Base-by-base conservation (phyloP, 768 basidiomycete species). In the Mycena amicta region DNA sequence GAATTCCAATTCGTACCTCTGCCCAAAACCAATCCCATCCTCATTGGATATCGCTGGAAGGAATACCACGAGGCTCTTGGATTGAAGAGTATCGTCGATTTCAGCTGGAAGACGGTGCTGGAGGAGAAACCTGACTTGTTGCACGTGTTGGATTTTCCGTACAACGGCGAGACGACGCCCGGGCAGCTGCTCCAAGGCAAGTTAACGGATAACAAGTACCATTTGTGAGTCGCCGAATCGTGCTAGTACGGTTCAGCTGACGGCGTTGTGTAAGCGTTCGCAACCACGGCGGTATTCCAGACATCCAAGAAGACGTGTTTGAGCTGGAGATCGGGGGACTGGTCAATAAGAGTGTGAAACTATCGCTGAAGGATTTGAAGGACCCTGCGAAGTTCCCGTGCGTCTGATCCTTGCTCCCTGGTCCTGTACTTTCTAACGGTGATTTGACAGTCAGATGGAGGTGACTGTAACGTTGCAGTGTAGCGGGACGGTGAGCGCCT, bases 401-500 rank as follows among this genome's bases (percentile, higher is more conserved):
- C 27, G 80, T 71, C 31, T 55, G n/a, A n/a, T n/a, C n/a, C n/a
- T n/a, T n/a, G n/a, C n/a, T n/a, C n/a, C n/a, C n/a, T n/a, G n/a
- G n/a, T n/a, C n/a, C n/a, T n/a, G n/a, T n/a, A n/a, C n/a, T n/a
- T n/a, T n/a, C n/a, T n/a, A n/a, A n/a, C n/a, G n/a, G n/a, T n/a
- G n/a, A 27, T 26, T 33, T 15, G n/a, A 25, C 55, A 81, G 81
- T 3, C 82, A 83, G 70, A 57, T 60, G 3, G 77, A 81, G 62
- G 73, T 83, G 6, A 82, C 82, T 0, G 77, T 82, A 29, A 83
- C 82, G n/a, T 65, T 83, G 18, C 83, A 83, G 64, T 83, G 83
- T 67, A 81, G 78, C 43, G 81, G 83, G 6, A 83, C 81, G 0
- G 66, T 65, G 27, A 51, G 39, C 45, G 45, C 20, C 16, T 25